Percentiles rank a stretch among this genome's conserved stretches.
Evolutionary conservation across 139 green algal species (phyloP).

Genomic region (Coelastrella sp.): DNA sequence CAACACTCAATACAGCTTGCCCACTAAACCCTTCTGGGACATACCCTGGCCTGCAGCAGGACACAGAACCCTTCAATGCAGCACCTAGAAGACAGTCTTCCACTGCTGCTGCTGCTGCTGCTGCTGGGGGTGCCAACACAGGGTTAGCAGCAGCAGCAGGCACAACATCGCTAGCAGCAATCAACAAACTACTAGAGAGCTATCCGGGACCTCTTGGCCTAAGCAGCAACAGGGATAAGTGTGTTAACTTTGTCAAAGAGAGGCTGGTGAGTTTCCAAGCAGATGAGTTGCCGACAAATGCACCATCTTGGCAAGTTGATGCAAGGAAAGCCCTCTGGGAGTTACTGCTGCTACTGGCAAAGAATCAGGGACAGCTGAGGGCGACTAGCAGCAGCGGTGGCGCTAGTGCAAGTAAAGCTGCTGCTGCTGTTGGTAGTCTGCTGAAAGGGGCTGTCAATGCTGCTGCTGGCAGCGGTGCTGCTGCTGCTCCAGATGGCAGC

Average conservation of each 20-base stretch:
- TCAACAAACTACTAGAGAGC: slow-evolving; percentile 13
- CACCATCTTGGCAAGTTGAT: slow-evolving; percentile 23
- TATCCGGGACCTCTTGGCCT: slow-evolving; percentile 54
- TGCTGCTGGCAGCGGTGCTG: neutral
- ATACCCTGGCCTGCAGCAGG: neutral
- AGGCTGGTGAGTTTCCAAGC: slow-evolving; percentile 10
- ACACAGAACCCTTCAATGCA: neutral
- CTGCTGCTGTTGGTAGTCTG: neutral
- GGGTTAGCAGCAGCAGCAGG: slow-evolving; percentile 3
- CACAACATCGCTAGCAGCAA: slow-evolving; percentile 4
- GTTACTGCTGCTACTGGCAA: slow-evolving; percentile 49
- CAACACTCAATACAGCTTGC: neutral
- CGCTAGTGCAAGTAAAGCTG: slow-evolving; percentile 5
- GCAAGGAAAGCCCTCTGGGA: slow-evolving; percentile 18
- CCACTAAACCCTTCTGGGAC: neutral
- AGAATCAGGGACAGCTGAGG: slow-evolving; percentile 46
- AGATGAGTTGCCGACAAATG: slow-evolving; percentile 17
- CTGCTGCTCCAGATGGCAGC: neutral
- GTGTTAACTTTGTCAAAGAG: slow-evolving; percentile 48
- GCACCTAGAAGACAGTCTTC: neutral
- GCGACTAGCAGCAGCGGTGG: neutral
- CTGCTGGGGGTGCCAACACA: neutral
- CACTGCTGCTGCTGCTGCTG: neutral
- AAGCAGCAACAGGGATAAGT: slow-evolving; percentile 53
- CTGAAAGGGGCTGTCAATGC: neutral